A percentile compares a stretch with the other conserved stretches of the same genome.
These are phyloP conservation scores for Adansonia madagascariensis DNA, from an alignment of 441 rosid species.

Conservation along the genomic window DNA sequence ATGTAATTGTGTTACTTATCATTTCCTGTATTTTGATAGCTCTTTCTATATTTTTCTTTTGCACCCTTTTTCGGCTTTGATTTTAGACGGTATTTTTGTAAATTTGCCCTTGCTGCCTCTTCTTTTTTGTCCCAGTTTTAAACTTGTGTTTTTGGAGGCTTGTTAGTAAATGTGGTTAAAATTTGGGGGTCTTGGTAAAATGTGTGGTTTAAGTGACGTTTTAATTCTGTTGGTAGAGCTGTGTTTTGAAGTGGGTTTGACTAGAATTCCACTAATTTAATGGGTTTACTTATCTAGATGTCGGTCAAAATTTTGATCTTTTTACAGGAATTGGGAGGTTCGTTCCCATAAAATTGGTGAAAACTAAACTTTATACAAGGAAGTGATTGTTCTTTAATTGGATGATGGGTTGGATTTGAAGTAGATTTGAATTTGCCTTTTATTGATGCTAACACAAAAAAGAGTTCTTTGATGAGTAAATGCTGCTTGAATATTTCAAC, in stretches of 20 bases:
- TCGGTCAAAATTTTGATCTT: not conserved
- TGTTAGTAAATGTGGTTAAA: not conserved
- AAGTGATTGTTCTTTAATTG: not conserved
- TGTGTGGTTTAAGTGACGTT: conserved; percentile 1
- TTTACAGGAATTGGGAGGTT: not conserved
- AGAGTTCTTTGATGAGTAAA: not conserved
- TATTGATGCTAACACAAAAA: not conserved
- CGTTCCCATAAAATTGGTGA: too few relatives aligned
- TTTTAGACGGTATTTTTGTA: not conserved
- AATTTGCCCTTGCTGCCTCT: too few relatives aligned
- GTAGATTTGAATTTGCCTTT: not conserved
- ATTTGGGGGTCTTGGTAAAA: not conserved
- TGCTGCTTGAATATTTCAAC: not conserved
- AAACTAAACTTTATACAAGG: not conserved
- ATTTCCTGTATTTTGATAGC: not conserved
- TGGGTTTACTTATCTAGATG: not conserved
- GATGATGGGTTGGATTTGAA: not conserved
- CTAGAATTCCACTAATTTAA: not conserved
- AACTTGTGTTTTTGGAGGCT: not conserved
- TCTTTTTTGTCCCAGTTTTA: not conserved
- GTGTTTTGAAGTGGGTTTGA: conserved; percentile 8
- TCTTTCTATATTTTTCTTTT: too few relatives aligned
- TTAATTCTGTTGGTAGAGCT: not conserved
- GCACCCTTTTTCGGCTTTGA: not conserved
- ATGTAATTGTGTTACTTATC: not conserved